Base-by-base conservation (phyloP, 176 grass and related monocot genomes). In the Carex cristatella region DNA sequence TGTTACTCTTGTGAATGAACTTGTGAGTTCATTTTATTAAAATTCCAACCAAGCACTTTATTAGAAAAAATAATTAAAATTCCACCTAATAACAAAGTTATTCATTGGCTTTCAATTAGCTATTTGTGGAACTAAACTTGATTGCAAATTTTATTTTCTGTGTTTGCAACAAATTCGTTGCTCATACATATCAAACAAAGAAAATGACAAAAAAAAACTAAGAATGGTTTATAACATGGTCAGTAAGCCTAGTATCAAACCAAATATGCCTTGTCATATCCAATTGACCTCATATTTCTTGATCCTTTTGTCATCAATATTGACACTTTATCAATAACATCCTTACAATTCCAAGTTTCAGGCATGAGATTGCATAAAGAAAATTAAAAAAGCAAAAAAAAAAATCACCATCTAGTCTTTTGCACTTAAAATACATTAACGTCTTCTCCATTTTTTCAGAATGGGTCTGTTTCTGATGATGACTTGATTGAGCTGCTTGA, bases 401-500 rank as follows among this genome's bases (percentile, higher is more conserved):
- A 1, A 27, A 73, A 73, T 73, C 7, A 73, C 1, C 11, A 1
- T 18, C 6, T 73, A 15, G 18, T 49, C 3, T 51, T 48, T 73
- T 73, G 23, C n/a, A 27, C n/a, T 19, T 10, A 73, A 70, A 23
- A n/a, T 46, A 23, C 16, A 56, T 87, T 84, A 6, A 56, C 58
- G 65, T 79, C 28, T 87, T 85, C 72, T 60, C 87, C 40, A 74
- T 92, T 85, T 86, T 89, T 91, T 86, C 88, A 98, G 95, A 88
- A 94, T 86, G 95, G 95, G 85, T 90, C 90, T 33, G 91, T 98
- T 51, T 98, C 93, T 78, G 95, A 98, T 88, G 95, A 98, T 42
- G 93, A 98, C 67, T 87, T 98, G 88, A 91, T 95, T 48, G 88
- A 95, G 69, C 86, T 98, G 86, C 93, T 98, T 53, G 93, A 98